Percentiles rank a stretch among this genome's conserved stretches.
phyloP scores from a whole-genome alignment of 2,329 filamentous ascomycete species.

The Sarocladium kiliense region DNA sequence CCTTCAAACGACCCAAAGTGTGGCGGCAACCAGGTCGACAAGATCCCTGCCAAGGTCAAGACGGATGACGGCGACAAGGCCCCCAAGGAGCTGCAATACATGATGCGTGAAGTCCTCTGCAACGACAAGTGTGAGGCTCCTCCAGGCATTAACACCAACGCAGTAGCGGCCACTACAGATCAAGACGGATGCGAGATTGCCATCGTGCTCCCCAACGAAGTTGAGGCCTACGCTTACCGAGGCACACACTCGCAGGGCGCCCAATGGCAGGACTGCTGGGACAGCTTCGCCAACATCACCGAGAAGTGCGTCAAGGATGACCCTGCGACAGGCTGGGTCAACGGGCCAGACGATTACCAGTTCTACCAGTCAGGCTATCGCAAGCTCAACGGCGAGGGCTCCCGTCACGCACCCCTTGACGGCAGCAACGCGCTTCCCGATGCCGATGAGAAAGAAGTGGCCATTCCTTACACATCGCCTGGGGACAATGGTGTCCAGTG shows the following conservation, averaged over 20 bases:
- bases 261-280: background rate
- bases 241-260: background rate
- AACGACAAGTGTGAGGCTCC: background rate
- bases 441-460: background rate
- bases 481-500: background rate
- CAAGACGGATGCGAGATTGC: background rate
- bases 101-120: background rate
- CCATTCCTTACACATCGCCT: background rate
- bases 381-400: background rate
- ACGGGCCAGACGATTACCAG: background rate
- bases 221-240: background rate
- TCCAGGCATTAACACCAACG: background rate
- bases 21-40: background rate
- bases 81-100: background rate
- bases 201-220: background rate
- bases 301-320: conserved; percentile 4
- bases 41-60: background rate
- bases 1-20: background rate
- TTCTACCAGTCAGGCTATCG: background rate
- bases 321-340: background rate
- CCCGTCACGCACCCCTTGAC: background rate
- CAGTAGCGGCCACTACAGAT: background rate
- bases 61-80: background rate
- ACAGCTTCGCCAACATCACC: background rate
- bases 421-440: background rate